phyloP scores from a whole-genome alignment of 495 filamentous ascomycete species.

The Aspergillus wentii region DNA sequence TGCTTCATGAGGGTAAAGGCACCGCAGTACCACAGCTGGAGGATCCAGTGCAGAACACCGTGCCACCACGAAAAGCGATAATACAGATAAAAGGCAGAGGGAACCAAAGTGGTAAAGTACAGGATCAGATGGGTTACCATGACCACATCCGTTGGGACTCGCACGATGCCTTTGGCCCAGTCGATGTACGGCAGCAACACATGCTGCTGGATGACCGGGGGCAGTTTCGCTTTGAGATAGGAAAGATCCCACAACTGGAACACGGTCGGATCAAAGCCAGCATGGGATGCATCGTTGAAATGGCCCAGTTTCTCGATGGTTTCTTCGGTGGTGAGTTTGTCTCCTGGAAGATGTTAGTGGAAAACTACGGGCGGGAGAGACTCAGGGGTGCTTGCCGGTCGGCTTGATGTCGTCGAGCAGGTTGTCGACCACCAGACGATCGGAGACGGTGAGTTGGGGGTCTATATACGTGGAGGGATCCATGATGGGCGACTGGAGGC shows the following conservation, averaged over 20 bases:
- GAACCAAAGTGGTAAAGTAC: conserved; percentile 63
- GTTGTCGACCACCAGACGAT: conserved; percentile 44
- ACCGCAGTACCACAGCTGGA: conserved; percentile 61
- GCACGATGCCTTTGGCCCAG: conserved; percentile 50
- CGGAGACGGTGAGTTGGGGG: conserved; percentile 45
- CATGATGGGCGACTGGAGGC: too few species aligned
- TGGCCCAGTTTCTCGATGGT: conserved; percentile 38
- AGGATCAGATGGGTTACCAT: conserved; percentile 72
- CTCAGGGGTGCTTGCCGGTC: conserved; percentile 13
- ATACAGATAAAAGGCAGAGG: conserved; percentile 61
- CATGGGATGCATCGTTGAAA: conserved; percentile 45
- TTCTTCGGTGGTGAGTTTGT: conserved; percentile 14
- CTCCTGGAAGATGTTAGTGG: conserved; percentile 13
- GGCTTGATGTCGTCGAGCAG: conserved; percentile 29
- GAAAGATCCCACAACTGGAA: conserved; percentile 47
- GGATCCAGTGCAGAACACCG: conserved; percentile 55
- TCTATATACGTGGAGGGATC: conserved; percentile 37
- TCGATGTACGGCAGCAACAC: conserved; percentile 52
- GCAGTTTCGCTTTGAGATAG: conserved; percentile 28
- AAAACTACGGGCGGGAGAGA: conserved; percentile 10
- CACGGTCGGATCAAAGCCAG: conserved; percentile 50
- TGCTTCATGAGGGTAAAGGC: conserved; percentile 77
- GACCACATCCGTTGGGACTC: conserved; percentile 62
- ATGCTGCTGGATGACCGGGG: conserved; percentile 32
- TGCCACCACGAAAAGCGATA: conserved; percentile 60